These are phyloP conservation scores for Linnemannia zychae DNA, from an alignment of 192 early-diverging fungal species.

Conservation along the genomic window DNA sequence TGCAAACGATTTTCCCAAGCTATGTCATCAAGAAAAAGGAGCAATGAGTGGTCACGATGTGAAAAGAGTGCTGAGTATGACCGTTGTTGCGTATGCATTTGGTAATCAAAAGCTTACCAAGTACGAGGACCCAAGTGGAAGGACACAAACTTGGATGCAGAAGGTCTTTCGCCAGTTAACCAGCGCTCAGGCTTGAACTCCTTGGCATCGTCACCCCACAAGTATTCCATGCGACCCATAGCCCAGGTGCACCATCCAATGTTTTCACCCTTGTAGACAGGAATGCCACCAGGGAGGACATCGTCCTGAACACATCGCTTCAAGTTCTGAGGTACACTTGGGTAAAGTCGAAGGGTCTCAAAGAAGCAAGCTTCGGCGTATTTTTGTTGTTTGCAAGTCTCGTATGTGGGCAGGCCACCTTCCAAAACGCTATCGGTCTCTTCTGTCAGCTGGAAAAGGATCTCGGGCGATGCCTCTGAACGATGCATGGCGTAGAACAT, in stretches of 20 bases:
- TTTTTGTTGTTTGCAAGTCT: slow-evolving; percentile 35
- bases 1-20: slow-evolving; percentile 59
- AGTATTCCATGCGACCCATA: slow-evolving; percentile 62
- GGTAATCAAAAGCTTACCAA: slow-evolving; percentile 25
- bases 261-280: slow-evolving; percentile 62
- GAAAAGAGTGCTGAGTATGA: no score
- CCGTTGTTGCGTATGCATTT: not conserved
- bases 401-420: slow-evolving; percentile 18
- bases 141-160: slow-evolving; percentile 60
- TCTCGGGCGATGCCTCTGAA: slow-evolving; percentile 41
- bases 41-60: no score
- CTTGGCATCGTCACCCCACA: slow-evolving; percentile 75
- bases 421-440: slow-evolving; percentile 44
- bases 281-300: slow-evolving; percentile 71
- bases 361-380: slow-evolving; percentile 60
- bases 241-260: slow-evolving; percentile 62
- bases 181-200: slow-evolving; percentile 76
- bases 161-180: slow-evolving; percentile 57
- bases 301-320: slow-evolving; percentile 70
- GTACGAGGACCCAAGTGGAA: slow-evolving; percentile 71
- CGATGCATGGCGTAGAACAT: slow-evolving; percentile 59
- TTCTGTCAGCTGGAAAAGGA: slow-evolving; percentile 35
- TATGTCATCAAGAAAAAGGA: slow-evolving; percentile 1
- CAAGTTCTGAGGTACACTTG: slow-evolving; percentile 69
- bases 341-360: slow-evolving; percentile 75